Evolutionary conservation across 257 asterid species (phyloP), one percentile per base, ranked within the genome.

Genomic region (Apocynum venetum): DNA sequence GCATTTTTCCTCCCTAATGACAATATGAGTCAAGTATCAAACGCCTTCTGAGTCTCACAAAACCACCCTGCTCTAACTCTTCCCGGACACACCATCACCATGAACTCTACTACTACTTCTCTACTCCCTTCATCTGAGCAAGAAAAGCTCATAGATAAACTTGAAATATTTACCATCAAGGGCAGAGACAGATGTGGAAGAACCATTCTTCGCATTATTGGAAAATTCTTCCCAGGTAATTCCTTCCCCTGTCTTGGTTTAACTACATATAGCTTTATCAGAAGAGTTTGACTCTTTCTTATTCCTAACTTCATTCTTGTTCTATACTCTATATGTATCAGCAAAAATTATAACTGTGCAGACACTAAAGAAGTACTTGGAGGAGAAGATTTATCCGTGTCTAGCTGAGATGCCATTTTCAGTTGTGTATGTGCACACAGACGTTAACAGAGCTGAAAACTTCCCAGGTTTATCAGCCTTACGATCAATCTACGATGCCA

Each of bases 221-320:
- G 89, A 6, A 91, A 93, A 65, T 80, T 63, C 91, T 92, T 91
- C 73, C 96, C 94, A 1, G 96, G 98, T 93, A 89, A 84, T 53
- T 67, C 43, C 6, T 25, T 25, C 31, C 31, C 31, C 31, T 25
- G 31, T 25, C 31, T 25, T 25, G 31, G 31, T 25, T 25, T 25
- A 25, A 25, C 31, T 25, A 25, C 31, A 25, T 25, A 25, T 25
- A 25, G 31, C 31, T 25, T 25, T 25, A 25, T 25, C 31, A 25
- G 31, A 25, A 25, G 31, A 25, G 31, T 10, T 59, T 36, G 47
- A 36, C n/a, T 68, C 74, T 13, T 14, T 43, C 36, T 8, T n/a
- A 44, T 52, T n/a, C 11, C 35, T 35, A 55, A 61, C 53, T 75
- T 35, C 73, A 4, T 20, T 15, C 63, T 10, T 35, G 31, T 51